Evolutionary conservation across 305 asterid genomes (phyloP).

Genomic region (Plantago lanceolata): DNA sequence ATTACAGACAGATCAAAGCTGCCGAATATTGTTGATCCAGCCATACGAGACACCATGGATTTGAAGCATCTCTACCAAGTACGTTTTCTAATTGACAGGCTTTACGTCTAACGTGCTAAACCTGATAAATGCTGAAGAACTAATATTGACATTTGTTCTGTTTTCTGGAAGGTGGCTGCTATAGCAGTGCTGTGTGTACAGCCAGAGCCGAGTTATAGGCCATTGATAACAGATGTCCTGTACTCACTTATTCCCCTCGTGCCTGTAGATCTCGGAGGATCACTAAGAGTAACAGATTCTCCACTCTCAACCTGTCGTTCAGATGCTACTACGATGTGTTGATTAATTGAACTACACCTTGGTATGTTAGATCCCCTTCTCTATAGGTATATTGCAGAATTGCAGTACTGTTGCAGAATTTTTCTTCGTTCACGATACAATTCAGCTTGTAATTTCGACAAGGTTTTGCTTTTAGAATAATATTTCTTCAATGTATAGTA

Average conservation of each 20-base stretch:
- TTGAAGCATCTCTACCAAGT: conserved; percentile 85
- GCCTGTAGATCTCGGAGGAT: conserved; percentile 80
- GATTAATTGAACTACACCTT: background rate
- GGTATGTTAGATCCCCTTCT: background rate
- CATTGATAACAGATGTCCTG: conserved; percentile 80
- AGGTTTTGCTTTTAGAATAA: too few relatives aligned
- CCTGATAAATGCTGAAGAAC: background rate
- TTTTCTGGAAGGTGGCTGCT: conserved; percentile 72
- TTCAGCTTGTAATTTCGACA: too few relatives aligned
- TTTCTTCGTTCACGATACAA: too few relatives aligned
- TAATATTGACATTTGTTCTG: background rate
- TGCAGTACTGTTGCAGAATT: too few relatives aligned
- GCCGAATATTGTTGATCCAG: conserved; percentile 71
- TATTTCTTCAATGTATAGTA: too few relatives aligned
- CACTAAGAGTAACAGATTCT: conserved; percentile 48
- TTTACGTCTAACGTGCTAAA: background rate
- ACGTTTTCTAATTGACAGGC: conserved; percentile 10
- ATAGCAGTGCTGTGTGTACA: conserved; percentile 90
- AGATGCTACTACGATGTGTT: background rate
- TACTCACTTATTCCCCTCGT: conserved; percentile 95
- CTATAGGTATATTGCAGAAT: too few relatives aligned
- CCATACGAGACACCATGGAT: conserved; percentile 67
- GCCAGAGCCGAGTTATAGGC: conserved; percentile 90
- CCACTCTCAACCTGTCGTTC: conserved; percentile 20
- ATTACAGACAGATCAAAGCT: conserved; percentile 85